Percentiles rank a stretch among this genome's conserved stretches.
phyloP scores from a whole-genome alignment of 345 rosid species.

The Atalantia buxifolia region DNA sequence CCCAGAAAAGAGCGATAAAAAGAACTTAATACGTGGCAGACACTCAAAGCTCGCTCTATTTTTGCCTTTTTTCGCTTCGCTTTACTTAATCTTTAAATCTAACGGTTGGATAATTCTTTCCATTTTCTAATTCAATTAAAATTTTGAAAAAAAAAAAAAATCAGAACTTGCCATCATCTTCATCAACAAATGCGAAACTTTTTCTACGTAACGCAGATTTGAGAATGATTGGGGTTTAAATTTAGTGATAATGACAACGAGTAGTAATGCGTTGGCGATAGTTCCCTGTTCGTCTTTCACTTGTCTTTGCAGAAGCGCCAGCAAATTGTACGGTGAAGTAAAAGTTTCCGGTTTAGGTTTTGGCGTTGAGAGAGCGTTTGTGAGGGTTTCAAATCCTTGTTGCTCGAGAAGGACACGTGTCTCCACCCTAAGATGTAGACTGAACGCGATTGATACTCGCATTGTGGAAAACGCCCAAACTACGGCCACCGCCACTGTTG shows the following conservation, averaged over 20 bases:
- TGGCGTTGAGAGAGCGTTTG: not conserved
- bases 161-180: not conserved
- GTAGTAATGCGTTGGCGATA: not conserved
- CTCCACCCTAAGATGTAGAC: conserved; percentile 6
- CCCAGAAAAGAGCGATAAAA: not conserved
- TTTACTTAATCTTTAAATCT: not conserved
- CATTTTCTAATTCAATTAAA: not conserved
- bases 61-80: not conserved
- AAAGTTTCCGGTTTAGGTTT: not conserved
- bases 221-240: conserved; percentile 1
- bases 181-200: not conserved
- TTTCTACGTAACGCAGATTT: not conserved
- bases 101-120: not conserved
- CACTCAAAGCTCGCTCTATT: not conserved
- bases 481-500: conserved; percentile 26
- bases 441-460: conserved; percentile 46
- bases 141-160: not conserved
- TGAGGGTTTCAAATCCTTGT: not conserved
- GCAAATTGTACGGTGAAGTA: not conserved
- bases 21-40: not conserved
- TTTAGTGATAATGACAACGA: not conserved
- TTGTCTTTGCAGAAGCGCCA: not conserved
- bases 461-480: conserved; percentile 41
- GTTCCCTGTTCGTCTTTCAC: not conserved
- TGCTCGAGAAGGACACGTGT: not conserved